phyloP scores from a whole-genome alignment of 1,139 yeast genomes.

The Saccharomyces pastorianus region DNA sequence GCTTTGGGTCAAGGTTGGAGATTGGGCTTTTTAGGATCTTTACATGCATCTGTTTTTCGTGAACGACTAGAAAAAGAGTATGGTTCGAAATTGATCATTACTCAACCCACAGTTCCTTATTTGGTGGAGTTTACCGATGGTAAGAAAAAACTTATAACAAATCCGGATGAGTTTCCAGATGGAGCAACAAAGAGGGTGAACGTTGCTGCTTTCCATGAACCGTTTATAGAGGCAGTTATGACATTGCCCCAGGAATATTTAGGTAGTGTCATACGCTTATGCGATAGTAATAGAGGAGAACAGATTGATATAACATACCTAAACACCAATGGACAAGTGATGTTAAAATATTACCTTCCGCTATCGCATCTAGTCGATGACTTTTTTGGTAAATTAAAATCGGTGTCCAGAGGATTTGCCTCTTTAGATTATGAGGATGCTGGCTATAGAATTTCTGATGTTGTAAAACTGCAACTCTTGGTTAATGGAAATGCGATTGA shows the following conservation, averaged over 20 bases:
- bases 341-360: constrained; percentile 73
- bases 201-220: constrained; percentile 65
- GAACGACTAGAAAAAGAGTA: constrained; percentile 88
- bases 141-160: constrained; percentile 56
- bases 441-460: constrained; percentile 72
- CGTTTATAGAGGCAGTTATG: constrained; percentile 84
- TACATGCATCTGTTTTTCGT: constrained; percentile 91
- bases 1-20: constrained; percentile 98
- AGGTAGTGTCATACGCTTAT: constrained; percentile 77
- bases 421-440: constrained; percentile 91
- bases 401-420: constrained; percentile 86
- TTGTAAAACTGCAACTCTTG: constrained; percentile 78
- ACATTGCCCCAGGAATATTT: constrained; percentile 84
- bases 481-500: constrained; percentile 89
- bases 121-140: constrained; percentile 62
- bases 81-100: constrained; percentile 84
- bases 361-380: constrained; percentile 87
- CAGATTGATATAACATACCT: constrained; percentile 75
- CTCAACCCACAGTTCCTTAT: constrained; percentile 96
- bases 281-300: constrained; percentile 76
- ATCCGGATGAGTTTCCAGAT: constrained; percentile 90
- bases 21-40: constrained; percentile 84
- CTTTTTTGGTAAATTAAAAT: constrained; percentile 87
- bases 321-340: constrained; percentile 65
- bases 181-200: constrained; percentile 36